These are phyloP conservation scores for Ustilago tritici DNA, from an alignment of 1,284 basidiomycete species.

Conservation along the genomic window DNA sequence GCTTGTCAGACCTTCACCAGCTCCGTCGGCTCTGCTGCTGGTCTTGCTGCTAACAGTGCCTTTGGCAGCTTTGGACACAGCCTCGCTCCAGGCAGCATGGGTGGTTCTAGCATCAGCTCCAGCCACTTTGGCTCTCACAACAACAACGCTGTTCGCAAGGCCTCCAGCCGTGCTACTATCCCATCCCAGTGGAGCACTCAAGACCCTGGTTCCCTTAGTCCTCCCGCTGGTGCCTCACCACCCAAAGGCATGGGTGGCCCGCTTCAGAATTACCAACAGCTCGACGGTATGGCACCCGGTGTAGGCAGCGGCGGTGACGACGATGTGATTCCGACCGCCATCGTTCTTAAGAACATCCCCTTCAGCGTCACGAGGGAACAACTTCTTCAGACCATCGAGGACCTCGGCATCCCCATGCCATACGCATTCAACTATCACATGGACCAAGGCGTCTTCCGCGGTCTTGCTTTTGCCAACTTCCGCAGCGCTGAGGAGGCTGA, in stretches of 20 bases:
- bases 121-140: slow-evolving; percentile 42
- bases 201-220: slow-evolving; percentile 35
- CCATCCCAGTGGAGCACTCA: slow-evolving; percentile 50
- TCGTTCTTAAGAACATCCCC: slow-evolving; percentile 99
- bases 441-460: slow-evolving; percentile 83
- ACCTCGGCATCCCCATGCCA: slow-evolving; percentile 93
- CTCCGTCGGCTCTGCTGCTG: slow-evolving; percentile 39
- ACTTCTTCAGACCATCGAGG: slow-evolving; percentile 93
- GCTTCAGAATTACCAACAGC: slow-evolving; percentile 21
- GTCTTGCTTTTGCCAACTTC: slow-evolving; percentile 98
- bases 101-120: slow-evolving; percentile 32
- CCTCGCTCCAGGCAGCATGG: slow-evolving; percentile 42
- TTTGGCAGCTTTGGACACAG: slow-evolving; percentile 57
- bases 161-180: slow-evolving; percentile 42
- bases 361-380: slow-evolving; percentile 97
- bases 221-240: slow-evolving; percentile 35
- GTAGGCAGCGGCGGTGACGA: slow-evolving; percentile 75
- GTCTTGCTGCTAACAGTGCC: slow-evolving; percentile 45
- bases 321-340: slow-evolving; percentile 97
- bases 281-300: neutral
- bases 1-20: slow-evolving; percentile 42
- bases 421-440: slow-evolving; percentile 88
- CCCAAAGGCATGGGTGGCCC: slow-evolving; percentile 18
- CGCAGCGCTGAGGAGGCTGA: slow-evolving; percentile 90
- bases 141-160: slow-evolving; percentile 30